Evolutionary conservation across 805 yeast species (phyloP), one percentile per base, ranked within the genome.

Genomic region (Metschnikowia picachoensis): DNA sequence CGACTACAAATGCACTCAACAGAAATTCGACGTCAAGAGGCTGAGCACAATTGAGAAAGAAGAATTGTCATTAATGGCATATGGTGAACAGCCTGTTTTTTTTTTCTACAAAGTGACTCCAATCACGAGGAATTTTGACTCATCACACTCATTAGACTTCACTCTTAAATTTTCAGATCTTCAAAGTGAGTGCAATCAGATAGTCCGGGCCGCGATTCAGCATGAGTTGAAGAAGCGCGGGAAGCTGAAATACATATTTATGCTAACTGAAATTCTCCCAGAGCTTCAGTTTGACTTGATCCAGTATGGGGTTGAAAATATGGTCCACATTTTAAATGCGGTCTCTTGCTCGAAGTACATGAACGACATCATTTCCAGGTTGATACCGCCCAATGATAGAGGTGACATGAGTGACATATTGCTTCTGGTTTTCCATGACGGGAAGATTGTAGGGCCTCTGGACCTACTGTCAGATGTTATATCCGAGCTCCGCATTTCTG

Each of bases 21-120:
- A 50, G 3, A 60, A 62, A 30, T 70, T 66, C 46, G 46, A 44
- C 2, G 60, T 72, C 1, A 16, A 33, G 2, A 47, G 50, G 25
- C 56, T 54, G 58, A 36, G 30, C 13, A 20, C 37, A 7, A 14
- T 41, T 8, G 13, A 67, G 65, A 14, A 67, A 0, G 54, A 55
- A 0, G 31, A 47, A 1, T 40, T 47, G n/a, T 58, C 69, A 9
- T 37, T 78, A 8, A 64, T 85, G 16, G 83, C 87, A 0, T 80
- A 77, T 57, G 78, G 78, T 7, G 90, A 83, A n/a, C 91, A 86
- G 50, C 85, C 89, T 0, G 80, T 82, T 0, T 76, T 79, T 3
- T 77, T 74, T 39, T 79, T 84, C 47, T 87, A 78, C 64, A 70
- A 74, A 44, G 72, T 86, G n/a, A 51, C 49, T 0, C 64, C 70